Base-by-base conservation (phyloP, 768 basidiomycete genomes). In the Agrocybe pediades region DNA sequence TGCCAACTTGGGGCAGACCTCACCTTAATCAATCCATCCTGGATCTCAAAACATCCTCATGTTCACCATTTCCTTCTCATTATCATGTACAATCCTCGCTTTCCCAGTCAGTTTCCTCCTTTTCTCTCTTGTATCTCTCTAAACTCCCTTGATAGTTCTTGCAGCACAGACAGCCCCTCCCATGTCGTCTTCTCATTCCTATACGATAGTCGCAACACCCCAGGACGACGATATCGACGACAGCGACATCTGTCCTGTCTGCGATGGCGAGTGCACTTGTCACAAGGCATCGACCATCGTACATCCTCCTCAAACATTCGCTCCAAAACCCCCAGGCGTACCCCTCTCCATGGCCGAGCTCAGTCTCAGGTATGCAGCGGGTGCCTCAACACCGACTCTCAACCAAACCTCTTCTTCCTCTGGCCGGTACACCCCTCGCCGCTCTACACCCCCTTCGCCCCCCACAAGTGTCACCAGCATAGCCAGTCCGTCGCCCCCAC, bases 241-340 rank as follows among this genome's bases (percentile, higher is more conserved):
- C 79, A 82, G 83, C 82, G 87, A 91, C 68, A 90, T 92, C 52
- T 93, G 90, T 70, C 90, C 90, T 7, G 89, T 92, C 59, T 93
- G 90, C 88, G 91, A 92, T 78, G 86, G 88, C 65, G 86, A 90
- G 66, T 93, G 90, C 77, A 92, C 88, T 25, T 92, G 90, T 78
- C 69, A 73, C 69, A 83, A 70, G 26, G 40, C 41, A 29, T 17
- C 45, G 6, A 16, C 25, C 9, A 29, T 13, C 0, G 11, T 39
- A 17, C 48, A 9, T 8, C 49, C 16, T 23, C 48, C 26, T 30
- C 59, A 44, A n/a, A 55, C 25, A 9, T 51, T 57, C 25, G 55
- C 59, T 13, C 24, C 55, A 21, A 41, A 62, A 2, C 44, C 58
- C 41, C 65, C 61, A 39, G 54, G 50, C 46, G 55, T 36, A 17